phyloP scores from a whole-genome alignment of 2,329 filamentous ascomycete genomes.

The Trichoderma arundinaceum region DNA sequence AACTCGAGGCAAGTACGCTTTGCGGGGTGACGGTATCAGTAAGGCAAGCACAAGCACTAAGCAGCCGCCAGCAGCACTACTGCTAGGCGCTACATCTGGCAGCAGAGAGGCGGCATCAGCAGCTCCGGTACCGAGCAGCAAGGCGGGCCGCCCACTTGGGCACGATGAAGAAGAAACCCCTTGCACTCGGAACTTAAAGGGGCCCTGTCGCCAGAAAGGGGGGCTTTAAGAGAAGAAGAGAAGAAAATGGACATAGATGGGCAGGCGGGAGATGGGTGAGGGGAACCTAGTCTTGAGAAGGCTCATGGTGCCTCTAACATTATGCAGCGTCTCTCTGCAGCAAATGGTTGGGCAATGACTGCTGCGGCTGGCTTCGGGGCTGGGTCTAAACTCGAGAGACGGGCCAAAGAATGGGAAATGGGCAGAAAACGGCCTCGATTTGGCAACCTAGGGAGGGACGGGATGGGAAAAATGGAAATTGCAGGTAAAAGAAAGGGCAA shows the following conservation, averaged over 20 bases:
- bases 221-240: neutral
- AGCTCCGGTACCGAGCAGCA: neutral
- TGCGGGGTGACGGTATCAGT: slow-evolving; percentile 29
- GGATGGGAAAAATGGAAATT: neutral
- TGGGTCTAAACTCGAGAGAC: slow-evolving; percentile 6
- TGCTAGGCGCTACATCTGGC: neutral
- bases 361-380: slow-evolving; percentile 13
- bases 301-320: slow-evolving; percentile 49
- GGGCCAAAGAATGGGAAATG: neutral
- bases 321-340: slow-evolving; percentile 38
- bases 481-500: neutral
- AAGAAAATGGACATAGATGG: neutral
- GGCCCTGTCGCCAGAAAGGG: slow-evolving; percentile 5
- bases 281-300: slow-evolving; percentile 53
- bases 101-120: neutral
- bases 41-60: neutral
- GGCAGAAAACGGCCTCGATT: neutral
- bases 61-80: too few relatives aligned
- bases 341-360: slow-evolving; percentile 25
- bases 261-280: slow-evolving; percentile 30
- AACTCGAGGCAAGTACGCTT: slow-evolving; percentile 12
- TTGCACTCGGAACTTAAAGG: slow-evolving; percentile 1
- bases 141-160: slow-evolving; percentile 25
- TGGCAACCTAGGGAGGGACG: slow-evolving; percentile 2
- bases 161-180: slow-evolving; percentile 3